A percentile compares a stretch with the other conserved stretches of the same genome.
These are phyloP conservation scores for Acer saccharum DNA, from an alignment of 345 rosid species.

Conservation along the genomic window DNA sequence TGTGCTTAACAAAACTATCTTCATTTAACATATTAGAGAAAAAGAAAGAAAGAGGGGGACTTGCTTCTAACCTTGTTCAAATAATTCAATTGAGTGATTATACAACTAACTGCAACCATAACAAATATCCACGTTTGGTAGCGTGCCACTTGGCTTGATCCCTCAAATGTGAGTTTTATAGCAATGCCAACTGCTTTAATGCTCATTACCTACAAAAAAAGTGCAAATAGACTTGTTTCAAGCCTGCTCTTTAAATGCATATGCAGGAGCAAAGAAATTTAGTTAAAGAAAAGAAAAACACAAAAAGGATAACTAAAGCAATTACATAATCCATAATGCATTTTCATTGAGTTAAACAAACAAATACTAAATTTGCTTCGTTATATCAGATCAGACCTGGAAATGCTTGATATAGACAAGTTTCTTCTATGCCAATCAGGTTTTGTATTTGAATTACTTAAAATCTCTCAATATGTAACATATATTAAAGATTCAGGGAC, in stretches of 20 bases:
- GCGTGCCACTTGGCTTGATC: constrained; percentile 55
- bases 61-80: constrained; percentile 64
- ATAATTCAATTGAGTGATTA: constrained; percentile 72
- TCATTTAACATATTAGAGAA: not conserved
- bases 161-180: constrained; percentile 69
- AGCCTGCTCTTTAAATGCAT: not conserved
- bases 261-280: constrained; percentile 3
- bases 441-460: not conserved
- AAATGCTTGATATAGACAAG: not conserved
- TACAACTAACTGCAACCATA: constrained; percentile 70
- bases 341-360: not conserved
- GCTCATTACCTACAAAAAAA: constrained; percentile 69
- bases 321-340: not conserved
- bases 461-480: not conserved
- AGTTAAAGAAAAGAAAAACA: not conserved
- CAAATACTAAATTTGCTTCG: not conserved
- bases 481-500: not conserved
- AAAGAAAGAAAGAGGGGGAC: not conserved
- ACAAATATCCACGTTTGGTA: constrained; percentile 76
- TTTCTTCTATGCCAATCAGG: not conserved
- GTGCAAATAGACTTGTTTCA: not conserved
- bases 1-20: not conserved
- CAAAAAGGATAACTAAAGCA: not conserved
- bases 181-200: constrained; percentile 86
- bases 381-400: not conserved